These are phyloP conservation scores for Chalara sp. DNA, from an alignment of 2,329 filamentous ascomycete species.

Conservation along the genomic window DNA sequence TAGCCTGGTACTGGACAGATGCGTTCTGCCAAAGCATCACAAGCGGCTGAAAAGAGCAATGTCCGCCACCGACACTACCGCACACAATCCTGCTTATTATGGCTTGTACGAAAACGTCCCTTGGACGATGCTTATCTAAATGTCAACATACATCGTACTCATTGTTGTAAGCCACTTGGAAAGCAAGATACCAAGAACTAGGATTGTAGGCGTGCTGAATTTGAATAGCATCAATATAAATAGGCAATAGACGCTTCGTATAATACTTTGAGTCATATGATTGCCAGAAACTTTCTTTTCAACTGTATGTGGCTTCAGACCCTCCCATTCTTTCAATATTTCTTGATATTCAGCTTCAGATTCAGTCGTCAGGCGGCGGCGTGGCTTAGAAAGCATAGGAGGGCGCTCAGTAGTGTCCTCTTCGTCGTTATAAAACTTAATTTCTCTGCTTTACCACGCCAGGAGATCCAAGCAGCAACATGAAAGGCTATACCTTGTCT, in stretches of 20 bases:
- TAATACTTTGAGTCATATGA: conserved; percentile 9
- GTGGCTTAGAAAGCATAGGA: conserved; percentile 1
- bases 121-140: too few species aligned
- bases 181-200: too few species aligned
- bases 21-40: too few species aligned
- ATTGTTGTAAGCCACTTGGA: too few species aligned
- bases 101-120: too few species aligned
- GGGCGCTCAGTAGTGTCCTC: conserved; percentile 3
- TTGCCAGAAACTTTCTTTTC: conserved; percentile 4
- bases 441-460: conserved; percentile 5
- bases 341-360: conserved; percentile 2
- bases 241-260: conserved; percentile 4
- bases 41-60: too few species aligned
- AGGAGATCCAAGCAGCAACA: conserved; percentile 6
- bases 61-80: too few species aligned
- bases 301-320: conserved; percentile 1
- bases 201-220: not conserved
- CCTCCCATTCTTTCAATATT: conserved; percentile 3
- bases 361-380: conserved; percentile 1
- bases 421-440: conserved; percentile 10
- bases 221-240: conserved; percentile 3
- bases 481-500: conserved; percentile 2
- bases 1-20: too few species aligned
- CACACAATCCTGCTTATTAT: too few species aligned
- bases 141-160: too few species aligned